These are phyloP conservation scores for Phytophthora chlamydospora DNA, from an alignment of 352 stramenopile genomes.

Conservation along the genomic window DNA sequence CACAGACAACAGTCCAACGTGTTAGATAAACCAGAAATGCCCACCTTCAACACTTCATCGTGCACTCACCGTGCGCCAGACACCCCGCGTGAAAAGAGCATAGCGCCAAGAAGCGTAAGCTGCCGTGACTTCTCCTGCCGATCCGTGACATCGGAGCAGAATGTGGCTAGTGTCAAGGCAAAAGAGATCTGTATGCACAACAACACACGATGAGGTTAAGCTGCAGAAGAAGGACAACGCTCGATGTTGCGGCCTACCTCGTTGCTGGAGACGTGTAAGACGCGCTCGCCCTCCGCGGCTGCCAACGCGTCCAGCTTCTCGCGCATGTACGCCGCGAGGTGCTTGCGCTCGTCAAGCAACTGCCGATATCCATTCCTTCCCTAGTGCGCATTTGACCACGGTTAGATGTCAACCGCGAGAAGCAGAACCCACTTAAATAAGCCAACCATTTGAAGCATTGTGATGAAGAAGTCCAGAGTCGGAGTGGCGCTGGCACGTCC, in stretches of 20 bases:
- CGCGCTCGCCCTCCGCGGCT: constrained; percentile 86
- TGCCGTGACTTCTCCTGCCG: constrained; percentile 41
- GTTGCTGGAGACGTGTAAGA: constrained; percentile 93
- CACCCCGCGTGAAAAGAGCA: constrained; percentile 98
- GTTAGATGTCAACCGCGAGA: constrained; percentile 4
- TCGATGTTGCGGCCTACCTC: constrained; percentile 50
- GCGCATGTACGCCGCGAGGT: constrained; percentile 77
- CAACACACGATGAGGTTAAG: background rate
- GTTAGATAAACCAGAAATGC: constrained; percentile 4
- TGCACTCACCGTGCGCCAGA: constrained; percentile 89
- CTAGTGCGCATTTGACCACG: constrained; percentile 14
- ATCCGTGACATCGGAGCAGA: constrained; percentile 36
- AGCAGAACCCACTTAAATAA: background rate
- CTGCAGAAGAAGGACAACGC: background rate
- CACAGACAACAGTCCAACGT: constrained; percentile 5
- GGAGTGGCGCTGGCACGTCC: constrained; percentile 95
- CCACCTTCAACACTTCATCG: background rate
- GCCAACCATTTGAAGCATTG: constrained; percentile 97
- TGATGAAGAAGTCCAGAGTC: constrained; percentile 98
- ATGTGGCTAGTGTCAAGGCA: constrained; percentile 90
- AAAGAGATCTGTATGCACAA: constrained; percentile 69
- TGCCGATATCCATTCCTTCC: constrained; percentile 85
- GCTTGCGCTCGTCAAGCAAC: constrained; percentile 89
- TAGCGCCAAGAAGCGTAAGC: constrained; percentile 95
- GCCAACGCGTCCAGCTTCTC: constrained; percentile 78